Conservation (phyloP, 2,329 filamentous ascomycete genomes). For the Gliomastix tumulicola region DNA sequence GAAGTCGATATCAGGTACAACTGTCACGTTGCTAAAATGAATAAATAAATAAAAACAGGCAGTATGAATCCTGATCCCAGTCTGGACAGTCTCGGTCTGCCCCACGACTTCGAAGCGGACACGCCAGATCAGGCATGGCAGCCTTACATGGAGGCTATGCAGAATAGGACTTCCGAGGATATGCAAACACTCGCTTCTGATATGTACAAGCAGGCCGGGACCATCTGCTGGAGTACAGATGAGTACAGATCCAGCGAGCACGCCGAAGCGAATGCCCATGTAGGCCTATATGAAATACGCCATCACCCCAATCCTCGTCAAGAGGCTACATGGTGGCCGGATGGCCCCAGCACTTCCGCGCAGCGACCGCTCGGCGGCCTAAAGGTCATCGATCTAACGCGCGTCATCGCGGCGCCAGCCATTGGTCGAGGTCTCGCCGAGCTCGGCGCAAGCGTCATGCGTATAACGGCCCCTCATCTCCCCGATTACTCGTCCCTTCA, state of each 20-base stretch:
- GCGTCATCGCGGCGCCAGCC: constrained; percentile 40
- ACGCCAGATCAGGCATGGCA: no score
- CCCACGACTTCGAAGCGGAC: no score
- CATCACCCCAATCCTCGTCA: no score
- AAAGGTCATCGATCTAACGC: constrained; percentile 37
- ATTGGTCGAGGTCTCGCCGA: constrained; percentile 33
- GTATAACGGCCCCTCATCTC: constrained; percentile 28
- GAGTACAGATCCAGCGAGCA: neutral
- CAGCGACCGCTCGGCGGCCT: constrained; percentile 35
- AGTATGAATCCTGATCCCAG: no score
- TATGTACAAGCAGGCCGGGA: constrained; percentile 17
- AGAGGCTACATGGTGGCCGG: constrained; percentile 43
- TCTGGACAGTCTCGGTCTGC: no score
- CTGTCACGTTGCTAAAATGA: no score
- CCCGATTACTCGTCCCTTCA: constrained; percentile 31
- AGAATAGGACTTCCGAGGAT: no score
- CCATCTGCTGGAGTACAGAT: neutral
- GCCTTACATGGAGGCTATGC: no score
- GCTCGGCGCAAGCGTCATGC: constrained; percentile 37
- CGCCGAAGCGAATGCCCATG: neutral
- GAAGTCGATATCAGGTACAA: no score
- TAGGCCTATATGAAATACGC: no score
- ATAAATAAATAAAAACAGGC: no score
- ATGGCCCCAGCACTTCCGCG: constrained; percentile 17
- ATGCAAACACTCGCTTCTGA: no score